Percentiles rank a stretch among this genome's conserved stretches.
Evolutionary conservation across 1,139 yeast genomes (phyloP).

Genomic region (Suhomyces bribrorum): DNA sequence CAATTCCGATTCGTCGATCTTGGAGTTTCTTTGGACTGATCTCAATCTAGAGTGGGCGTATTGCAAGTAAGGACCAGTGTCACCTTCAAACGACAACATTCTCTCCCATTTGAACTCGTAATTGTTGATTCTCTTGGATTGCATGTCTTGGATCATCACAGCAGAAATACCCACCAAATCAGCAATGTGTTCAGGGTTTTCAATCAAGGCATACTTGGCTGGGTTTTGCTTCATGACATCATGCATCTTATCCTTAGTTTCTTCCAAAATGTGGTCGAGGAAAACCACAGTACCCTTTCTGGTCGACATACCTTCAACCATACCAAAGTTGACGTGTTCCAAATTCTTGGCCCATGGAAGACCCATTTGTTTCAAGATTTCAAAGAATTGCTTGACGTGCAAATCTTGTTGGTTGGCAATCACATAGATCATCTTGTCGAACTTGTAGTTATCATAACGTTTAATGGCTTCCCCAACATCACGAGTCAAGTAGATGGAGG

Average conservation of each 20-base stretch:
- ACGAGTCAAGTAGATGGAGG: constrained; percentile 91
- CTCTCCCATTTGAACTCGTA: constrained; percentile 98
- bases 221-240: constrained; percentile 95
- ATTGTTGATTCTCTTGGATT: constrained; percentile 93
- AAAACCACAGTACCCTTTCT: constrained; percentile 98
- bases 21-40: constrained; percentile 89
- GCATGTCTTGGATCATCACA: constrained; percentile 99
- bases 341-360: constrained; percentile 82
- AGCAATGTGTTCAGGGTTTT: constrained; percentile 92
- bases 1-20: constrained; percentile 48
- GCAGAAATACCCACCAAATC: constrained; percentile 96
- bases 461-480: constrained; percentile 97
- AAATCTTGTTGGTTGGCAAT: constrained; percentile 96
- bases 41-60: constrained; percentile 97
- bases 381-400: constrained; percentile 92
- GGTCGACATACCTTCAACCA: constrained; percentile 98
- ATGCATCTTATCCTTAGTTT: constrained; percentile 93
- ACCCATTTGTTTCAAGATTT: constrained; percentile 90
- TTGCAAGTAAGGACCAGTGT: constrained; percentile 98
- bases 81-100: constrained; percentile 98
- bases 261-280: constrained; percentile 90
- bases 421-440: constrained; percentile 95
- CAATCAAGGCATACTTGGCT: constrained; percentile 89
- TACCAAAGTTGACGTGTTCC: constrained; percentile 89
- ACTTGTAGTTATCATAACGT: constrained; percentile 80